Conservation (phyloP, 768 basidiomycete species). For the Boletellus ananas region DNA sequence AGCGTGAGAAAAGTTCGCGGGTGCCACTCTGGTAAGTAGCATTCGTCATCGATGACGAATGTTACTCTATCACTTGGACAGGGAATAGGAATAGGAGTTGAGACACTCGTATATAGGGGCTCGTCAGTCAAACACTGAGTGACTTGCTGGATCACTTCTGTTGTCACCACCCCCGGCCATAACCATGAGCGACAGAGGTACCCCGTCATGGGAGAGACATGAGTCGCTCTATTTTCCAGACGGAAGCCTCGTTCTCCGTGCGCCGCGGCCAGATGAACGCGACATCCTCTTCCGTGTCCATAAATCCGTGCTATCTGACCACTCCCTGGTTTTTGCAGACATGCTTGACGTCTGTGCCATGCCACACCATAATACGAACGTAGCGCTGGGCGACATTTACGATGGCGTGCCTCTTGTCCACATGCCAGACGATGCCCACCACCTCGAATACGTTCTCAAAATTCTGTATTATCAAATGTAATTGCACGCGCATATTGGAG, state of each 20-base stretch:
- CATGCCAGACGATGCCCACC: slow-evolving; percentile 3
- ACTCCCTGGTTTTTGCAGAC: slow-evolving; percentile 4
- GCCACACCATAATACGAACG: background rate
- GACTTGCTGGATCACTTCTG: too few species aligned
- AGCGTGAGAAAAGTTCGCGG: too few species aligned
- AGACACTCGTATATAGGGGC: too few species aligned
- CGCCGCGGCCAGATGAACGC: background rate
- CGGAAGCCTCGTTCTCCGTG: slow-evolving; percentile 4
- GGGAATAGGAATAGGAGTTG: too few species aligned
- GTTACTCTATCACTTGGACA: too few species aligned
- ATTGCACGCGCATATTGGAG: background rate
- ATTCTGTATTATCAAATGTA: slow-evolving; percentile 13
- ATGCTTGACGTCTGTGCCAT: slow-evolving; percentile 3
- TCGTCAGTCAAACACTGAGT: too few species aligned
- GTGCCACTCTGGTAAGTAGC: too few species aligned
- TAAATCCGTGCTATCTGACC: slow-evolving; percentile 11
- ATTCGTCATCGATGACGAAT: too few species aligned
- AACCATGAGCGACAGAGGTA: too few species aligned
- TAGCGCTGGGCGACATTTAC: background rate
- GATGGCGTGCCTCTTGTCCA: slow-evolving; percentile 8
- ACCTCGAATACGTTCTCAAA: slow-evolving; percentile 9
- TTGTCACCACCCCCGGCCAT: too few species aligned
- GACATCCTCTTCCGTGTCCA: slow-evolving; percentile 13
- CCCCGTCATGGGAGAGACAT: slow-evolving; percentile 1
- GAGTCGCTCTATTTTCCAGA: slow-evolving; percentile 8